Base-by-base conservation (phyloP, 352 stramenopile genomes). In the Globisporangium nodosum region DNA sequence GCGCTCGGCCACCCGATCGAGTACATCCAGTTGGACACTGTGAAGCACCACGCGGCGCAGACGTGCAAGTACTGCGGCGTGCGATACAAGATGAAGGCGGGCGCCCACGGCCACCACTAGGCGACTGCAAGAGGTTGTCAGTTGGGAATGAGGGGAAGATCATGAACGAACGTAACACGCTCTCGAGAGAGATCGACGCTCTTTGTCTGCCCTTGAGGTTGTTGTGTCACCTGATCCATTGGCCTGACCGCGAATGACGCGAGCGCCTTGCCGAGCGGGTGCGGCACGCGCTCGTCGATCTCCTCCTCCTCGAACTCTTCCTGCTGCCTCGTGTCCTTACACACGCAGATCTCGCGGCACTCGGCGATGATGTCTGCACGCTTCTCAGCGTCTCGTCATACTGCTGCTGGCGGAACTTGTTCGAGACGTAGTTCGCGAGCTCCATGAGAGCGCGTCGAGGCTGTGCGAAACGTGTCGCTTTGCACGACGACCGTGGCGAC, bases 1-100 rank as follows among this genome's bases (percentile, higher is more conserved):
- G 89, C 94, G 21, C 77, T 99, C 37, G 97, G 97, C 52, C 96
- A 99, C 81, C 97, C 97, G 43, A 60, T 99, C 58, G 96, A 99
- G 70, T 98, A 95, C 81, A 97, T 97, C 55, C 80, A 96, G 62
- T 74, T 98, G 53, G 81, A 96, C 75, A 96, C 78, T 53, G 74
- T 91, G 37, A 76, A 87, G 65, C 73, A 85, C 60, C 69, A 89
- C 63, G 62, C 65, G 12, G 69, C 85, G 46, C 72, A 88, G 65
- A 88, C 78, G 31, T 98, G 92, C 87, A 96, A 96, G 75, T 98
- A 98, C 74, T 98, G 92, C 69, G 92, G 92, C 51, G 70, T 97
- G 57, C 81, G 87, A 65, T 98, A 90, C 83, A 84, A 91, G 65
- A 92, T 80, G 76, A 92, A 93, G 68, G 66, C 68, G 40, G 81